phyloP scores from a whole-genome alignment of 2,329 filamentous ascomycete species.

The Colletotrichum limetticola region DNA sequence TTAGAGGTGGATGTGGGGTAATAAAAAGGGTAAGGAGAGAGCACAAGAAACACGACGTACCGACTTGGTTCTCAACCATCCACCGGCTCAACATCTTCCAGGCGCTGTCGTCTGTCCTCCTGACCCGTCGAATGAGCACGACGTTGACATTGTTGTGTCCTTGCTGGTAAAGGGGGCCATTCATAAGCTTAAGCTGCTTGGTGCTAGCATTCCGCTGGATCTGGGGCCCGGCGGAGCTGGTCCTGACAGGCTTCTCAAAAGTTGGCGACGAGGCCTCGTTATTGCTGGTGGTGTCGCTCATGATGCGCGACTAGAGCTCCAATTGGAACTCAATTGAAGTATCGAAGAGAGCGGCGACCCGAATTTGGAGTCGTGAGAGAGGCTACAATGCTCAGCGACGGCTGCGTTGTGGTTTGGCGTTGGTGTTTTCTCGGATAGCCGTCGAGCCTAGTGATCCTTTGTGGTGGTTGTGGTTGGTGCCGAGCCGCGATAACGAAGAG shows the following conservation, averaged over 20 bases:
- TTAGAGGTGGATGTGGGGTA: not conserved
- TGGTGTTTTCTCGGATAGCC: not conserved
- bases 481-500: conserved; percentile 1
- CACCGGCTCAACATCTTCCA: conserved; percentile 71
- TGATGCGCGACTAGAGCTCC: conserved; percentile 20
- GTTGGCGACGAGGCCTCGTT: conserved; percentile 24
- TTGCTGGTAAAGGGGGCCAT: conserved; percentile 69
- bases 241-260: conserved; percentile 16
- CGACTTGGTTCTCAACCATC: conserved; percentile 83
- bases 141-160: conserved; percentile 58
- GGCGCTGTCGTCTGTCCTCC: conserved; percentile 70
- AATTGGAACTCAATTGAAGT: conserved; percentile 28
- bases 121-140: conserved; percentile 66
- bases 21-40: not conserved
- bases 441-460: not conserved
- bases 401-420: not conserved
- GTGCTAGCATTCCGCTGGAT: conserved; percentile 32
- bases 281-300: conserved; percentile 30
- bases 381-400: conserved; percentile 11
- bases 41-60: conserved; percentile 59
- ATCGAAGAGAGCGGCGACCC: conserved; percentile 2
- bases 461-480: not conserved
- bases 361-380: conserved; percentile 11
- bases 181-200: conserved; percentile 52
- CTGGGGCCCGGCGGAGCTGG: conserved; percentile 9